Evolutionary conservation across 1,284 basidiomycete species (phyloP).

Genomic region (Cryptococcus sp.): DNA sequence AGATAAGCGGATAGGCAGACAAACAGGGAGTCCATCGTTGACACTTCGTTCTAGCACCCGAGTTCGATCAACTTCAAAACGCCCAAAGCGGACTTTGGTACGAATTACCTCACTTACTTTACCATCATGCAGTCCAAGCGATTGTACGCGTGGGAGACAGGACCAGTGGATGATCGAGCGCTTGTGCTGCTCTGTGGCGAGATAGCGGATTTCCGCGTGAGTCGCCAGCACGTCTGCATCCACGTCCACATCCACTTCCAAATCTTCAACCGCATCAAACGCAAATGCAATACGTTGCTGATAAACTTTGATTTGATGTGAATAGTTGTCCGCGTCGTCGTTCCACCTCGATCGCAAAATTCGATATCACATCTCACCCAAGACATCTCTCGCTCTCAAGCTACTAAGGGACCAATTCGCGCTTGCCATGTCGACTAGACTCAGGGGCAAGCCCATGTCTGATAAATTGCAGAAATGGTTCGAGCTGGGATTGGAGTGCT

Average conservation of each 20-base stretch:
- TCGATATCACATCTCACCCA: slow-evolving; percentile 69
- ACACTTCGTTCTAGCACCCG: slow-evolving; percentile 68
- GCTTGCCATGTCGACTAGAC: slow-evolving; percentile 62
- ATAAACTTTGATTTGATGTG: not conserved
- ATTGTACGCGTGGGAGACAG: slow-evolving; percentile 96
- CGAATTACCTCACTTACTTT: slow-evolving; percentile 79
- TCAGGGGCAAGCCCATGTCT: slow-evolving; percentile 63
- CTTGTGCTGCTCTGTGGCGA: slow-evolving; percentile 89
- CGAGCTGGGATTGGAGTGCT: slow-evolving; percentile 63
- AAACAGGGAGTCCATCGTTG: too few relatives aligned
- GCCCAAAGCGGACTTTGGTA: slow-evolving; percentile 69
- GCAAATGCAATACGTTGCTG: not conserved
- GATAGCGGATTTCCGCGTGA: slow-evolving; percentile 75
- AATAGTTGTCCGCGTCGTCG: slow-evolving; percentile 69
- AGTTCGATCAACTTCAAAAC: slow-evolving; percentile 82
- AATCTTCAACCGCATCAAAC: too few relatives aligned
- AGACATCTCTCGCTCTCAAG: slow-evolving; percentile 78
- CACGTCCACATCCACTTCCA: not conserved
- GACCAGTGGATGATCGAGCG: slow-evolving; percentile 81
- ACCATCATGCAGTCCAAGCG: slow-evolving; percentile 67
- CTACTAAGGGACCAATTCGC: slow-evolving; percentile 69
- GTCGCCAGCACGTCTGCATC: slow-evolving; percentile 13
- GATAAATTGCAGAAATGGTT: slow-evolving; percentile 68
- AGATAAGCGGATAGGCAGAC: too few relatives aligned
- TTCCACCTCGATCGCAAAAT: slow-evolving; percentile 84